Evolutionary conservation across 2,329 filamentous ascomycete genomes (phyloP).

Genomic region (Dothiorella sarmentorum): DNA sequence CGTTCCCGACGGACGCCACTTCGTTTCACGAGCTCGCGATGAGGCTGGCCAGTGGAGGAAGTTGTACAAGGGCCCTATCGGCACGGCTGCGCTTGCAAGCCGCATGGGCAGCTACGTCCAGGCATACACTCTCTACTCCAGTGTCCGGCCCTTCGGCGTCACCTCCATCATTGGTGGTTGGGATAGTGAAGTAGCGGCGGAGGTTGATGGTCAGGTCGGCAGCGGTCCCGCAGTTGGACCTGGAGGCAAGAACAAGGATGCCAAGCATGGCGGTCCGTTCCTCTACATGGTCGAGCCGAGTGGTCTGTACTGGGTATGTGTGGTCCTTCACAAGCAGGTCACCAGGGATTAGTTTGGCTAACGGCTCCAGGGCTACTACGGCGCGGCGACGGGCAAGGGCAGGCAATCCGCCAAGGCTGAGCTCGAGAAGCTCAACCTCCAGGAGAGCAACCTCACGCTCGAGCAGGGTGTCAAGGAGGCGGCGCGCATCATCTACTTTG

Average conservation of each 20-base stretch:
- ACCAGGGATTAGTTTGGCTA: constrained; percentile 4
- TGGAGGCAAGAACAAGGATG: constrained; percentile 74
- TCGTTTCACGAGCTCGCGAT: constrained; percentile 88
- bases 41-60: constrained; percentile 89
- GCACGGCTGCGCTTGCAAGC: constrained; percentile 79
- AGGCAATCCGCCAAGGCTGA: constrained; percentile 96
- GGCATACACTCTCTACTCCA: constrained; percentile 95
- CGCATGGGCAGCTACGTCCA: constrained; percentile 96
- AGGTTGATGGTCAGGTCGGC: constrained; percentile 88
- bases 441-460: constrained; percentile 71
- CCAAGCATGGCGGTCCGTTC: constrained; percentile 81
- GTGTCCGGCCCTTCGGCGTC: constrained; percentile 93
- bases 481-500: constrained; percentile 92
- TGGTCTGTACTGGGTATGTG: constrained; percentile 80
- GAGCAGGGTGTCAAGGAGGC: constrained; percentile 93
- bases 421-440: constrained; percentile 93
- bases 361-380: constrained; percentile 75
- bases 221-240: constrained; percentile 72
- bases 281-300: constrained; percentile 99
- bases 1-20: constrained; percentile 91
- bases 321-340: not conserved
- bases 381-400: constrained; percentile 94
- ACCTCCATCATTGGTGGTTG: constrained; percentile 91
- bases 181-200: constrained; percentile 81
- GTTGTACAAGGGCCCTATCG: constrained; percentile 92